phyloP scores from a whole-genome alignment of 768 basidiomycete genomes.

The Zangia roseola region DNA sequence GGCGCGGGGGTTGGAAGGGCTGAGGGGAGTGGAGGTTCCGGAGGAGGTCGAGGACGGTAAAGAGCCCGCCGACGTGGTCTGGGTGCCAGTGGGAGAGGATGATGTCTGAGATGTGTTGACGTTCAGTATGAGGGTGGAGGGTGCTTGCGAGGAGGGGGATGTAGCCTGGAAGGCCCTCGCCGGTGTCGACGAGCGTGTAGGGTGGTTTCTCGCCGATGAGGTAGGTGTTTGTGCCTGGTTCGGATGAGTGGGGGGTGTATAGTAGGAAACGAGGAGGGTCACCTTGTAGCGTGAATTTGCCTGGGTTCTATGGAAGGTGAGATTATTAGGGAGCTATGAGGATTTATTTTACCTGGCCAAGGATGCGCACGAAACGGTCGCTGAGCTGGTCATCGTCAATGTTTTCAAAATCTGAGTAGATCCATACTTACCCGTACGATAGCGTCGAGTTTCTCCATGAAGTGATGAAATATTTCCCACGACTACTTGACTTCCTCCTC shows the following conservation, averaged over 20 bases:
- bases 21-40: slow-evolving; percentile 43
- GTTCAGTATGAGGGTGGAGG: too few relatives aligned
- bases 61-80: slow-evolving; percentile 83
- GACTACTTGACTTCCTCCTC: background rate
- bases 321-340: background rate
- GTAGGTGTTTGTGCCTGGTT: slow-evolving; percentile 85
- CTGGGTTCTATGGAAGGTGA: slow-evolving; percentile 63
- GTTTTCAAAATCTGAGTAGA: too few relatives aligned
- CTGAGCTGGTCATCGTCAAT: slow-evolving; percentile 50
- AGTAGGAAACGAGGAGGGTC: background rate
- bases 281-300: slow-evolving; percentile 89
- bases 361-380: slow-evolving; percentile 60
- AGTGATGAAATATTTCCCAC: slow-evolving; percentile 15
- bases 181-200: slow-evolving; percentile 81
- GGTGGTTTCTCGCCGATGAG: slow-evolving; percentile 69
- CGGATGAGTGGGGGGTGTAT: background rate
- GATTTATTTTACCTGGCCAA: slow-evolving; percentile 65
- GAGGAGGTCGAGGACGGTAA: slow-evolving; percentile 65
- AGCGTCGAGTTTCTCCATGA: slow-evolving; percentile 53
- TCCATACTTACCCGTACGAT: slow-evolving; percentile 48
- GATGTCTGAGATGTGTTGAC: slow-evolving; percentile 74
- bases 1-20: slow-evolving; percentile 62
- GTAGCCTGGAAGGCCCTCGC: slow-evolving; percentile 70
- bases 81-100: slow-evolving; percentile 88
- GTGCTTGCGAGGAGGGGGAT: slow-evolving; percentile 62